phyloP scores from a whole-genome alignment of 1,284 basidiomycete species.

The Stygiomarasmius scandens region DNA sequence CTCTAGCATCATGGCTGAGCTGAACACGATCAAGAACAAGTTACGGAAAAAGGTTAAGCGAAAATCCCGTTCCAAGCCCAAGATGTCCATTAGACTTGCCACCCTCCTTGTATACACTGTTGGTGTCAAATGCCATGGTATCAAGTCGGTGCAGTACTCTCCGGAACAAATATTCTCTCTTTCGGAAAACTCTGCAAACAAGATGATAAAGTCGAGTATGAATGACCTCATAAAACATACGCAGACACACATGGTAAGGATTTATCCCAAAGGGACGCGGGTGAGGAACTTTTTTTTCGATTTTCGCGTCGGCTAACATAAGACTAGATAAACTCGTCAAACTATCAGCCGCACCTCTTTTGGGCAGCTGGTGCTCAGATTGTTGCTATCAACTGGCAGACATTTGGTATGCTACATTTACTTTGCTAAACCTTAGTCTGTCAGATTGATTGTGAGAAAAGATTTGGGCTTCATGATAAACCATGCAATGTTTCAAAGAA shows the following conservation, averaged over 20 bases:
- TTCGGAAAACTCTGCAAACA: conserved; percentile 84
- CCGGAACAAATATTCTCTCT: conserved; percentile 92
- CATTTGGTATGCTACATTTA: conserved; percentile 63
- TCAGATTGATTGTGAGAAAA: conserved; percentile 32
- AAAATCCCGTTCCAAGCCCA: conserved; percentile 37
- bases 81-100: conserved; percentile 78
- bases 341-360: conserved; percentile 88
- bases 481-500: conserved; percentile 91
- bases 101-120: conserved; percentile 91
- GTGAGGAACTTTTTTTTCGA: no score
- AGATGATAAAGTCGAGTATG: conserved; percentile 57
- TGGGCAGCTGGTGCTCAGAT: conserved; percentile 93
- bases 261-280: conserved; percentile 88
- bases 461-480: conserved; percentile 91
- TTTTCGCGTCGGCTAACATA: no score
- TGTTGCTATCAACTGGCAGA: conserved; percentile 99
- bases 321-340: conserved; percentile 86
- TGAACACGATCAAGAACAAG: conserved; percentile 25
- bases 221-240: conserved; percentile 89
- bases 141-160: conserved; percentile 89
- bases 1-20: conserved; percentile 28
- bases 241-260: conserved; percentile 81
- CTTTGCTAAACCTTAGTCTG: background rate
- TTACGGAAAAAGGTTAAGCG: conserved; percentile 14
- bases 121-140: conserved; percentile 92